Base-by-base conservation (phyloP, 208 protist genomes). In the Trypanosoma theileri region DNA sequence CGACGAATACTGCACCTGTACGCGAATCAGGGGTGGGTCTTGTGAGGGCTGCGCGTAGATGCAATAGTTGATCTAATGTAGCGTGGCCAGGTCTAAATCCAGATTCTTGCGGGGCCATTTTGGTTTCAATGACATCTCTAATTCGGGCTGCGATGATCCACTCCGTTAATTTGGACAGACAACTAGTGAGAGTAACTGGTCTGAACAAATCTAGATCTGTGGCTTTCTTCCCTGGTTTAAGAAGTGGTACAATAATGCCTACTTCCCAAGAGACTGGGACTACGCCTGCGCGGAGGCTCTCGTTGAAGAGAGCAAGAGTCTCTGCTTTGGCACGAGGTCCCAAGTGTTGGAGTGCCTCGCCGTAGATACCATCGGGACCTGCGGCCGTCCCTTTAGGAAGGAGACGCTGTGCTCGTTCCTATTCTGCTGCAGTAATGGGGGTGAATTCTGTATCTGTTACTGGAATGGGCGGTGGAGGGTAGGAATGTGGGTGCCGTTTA, bases 141-240 rank as follows among this genome's bases (percentile, higher is more conserved):
- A 77, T 65, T 3, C 72, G 53, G 14, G 50, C 26, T 35, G 44
- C 72, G 1, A 77, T 22, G 21, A 72, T 66, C 9, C 66, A 21
- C 56, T 78, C 73, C 66, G 73, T 44, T 17, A 69, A 1, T 60
- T 73, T 78, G 46, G 52, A 69, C 2, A 73, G 0, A 35, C 52
- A 58, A 16, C 55, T 72, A 7, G 65, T 73, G 12, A 78, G 46
- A 6, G 71, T 67, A 10, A 66, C 1, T 4, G 56, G 71, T 14
- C 56, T 28, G 31, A 55, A 67, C 0, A 65, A 72, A n/a, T 19
- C 60, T 11, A 51, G 55, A 41, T 62, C 52, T 12, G 42, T 54
- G 6, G 45, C 41, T 19, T 46, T 55, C 58, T 77, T 71, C 19
- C 51, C 45, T 14, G 54, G 59, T 57, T 77, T 77, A 11, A 72